A percentile compares a stretch with the other conserved stretches of the same genome.
phyloP scores from a whole-genome alignment of 2,329 filamentous ascomycete genomes.

The Magnaporthales sp. region DNA sequence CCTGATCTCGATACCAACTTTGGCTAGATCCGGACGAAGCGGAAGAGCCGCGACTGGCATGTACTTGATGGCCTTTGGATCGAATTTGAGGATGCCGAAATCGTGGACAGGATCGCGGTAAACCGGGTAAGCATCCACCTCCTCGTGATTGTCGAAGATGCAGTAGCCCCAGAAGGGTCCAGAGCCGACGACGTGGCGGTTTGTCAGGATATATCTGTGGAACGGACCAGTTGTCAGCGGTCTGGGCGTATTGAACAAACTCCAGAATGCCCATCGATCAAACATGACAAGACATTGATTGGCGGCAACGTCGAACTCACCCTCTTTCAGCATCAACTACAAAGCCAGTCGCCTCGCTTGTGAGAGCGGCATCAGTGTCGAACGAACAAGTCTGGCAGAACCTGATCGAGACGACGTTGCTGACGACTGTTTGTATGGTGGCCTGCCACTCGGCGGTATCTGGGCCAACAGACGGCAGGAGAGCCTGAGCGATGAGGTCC shows the following conservation, averaged over 20 bases:
- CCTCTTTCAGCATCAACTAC: constrained; percentile 92
- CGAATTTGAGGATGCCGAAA: constrained; percentile 93
- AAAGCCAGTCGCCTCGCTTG: constrained; percentile 94
- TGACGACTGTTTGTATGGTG: constrained; percentile 88
- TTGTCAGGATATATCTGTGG: constrained; percentile 67
- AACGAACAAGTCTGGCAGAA: constrained; percentile 98
- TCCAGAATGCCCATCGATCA: neutral
- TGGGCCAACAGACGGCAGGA: constrained; percentile 16
- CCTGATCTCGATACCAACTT: constrained; percentile 87
- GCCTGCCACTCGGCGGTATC: constrained; percentile 63
- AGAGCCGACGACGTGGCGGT: constrained; percentile 87
- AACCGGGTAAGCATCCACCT: constrained; percentile 91
- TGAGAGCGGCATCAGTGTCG: constrained; percentile 89
- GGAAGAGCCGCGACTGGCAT: constrained; percentile 79
- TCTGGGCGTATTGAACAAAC: neutral
- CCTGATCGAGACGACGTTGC: constrained; percentile 95
- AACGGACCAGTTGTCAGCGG: neutral
- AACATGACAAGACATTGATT: neutral
- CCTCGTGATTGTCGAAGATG: constrained; percentile 97
- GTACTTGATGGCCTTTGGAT: constrained; percentile 93
- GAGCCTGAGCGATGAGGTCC: constrained; percentile 7
- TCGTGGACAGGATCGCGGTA: constrained; percentile 98
- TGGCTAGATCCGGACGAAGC: constrained; percentile 77
- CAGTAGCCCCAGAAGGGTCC: constrained; percentile 98
- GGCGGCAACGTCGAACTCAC: constrained; percentile 32